Base-by-base conservation (phyloP, 2,329 filamentous ascomycete species). In the Aspergillus luchuensis region DNA sequence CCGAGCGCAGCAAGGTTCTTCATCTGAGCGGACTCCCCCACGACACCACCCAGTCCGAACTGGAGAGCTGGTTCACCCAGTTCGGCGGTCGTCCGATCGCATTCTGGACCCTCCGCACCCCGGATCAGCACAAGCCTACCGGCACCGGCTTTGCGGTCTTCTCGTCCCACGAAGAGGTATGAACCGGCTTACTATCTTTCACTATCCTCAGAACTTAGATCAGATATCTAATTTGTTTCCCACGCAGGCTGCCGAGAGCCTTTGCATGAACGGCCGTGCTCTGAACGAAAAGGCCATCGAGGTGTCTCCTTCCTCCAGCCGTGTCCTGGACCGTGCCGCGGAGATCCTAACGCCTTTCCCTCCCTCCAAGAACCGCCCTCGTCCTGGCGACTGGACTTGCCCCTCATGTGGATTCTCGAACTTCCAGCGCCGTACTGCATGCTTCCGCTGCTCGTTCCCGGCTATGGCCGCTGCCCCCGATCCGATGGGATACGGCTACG, bases 1-100 rank as follows among this genome's bases (percentile, higher is more conserved):
- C 92, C 2, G 95, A 99, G 81, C 88, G 95, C 63, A 97, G 93
- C 83, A 99, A 99, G 81, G 94, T 99, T 41, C 86, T 99, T 58
- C 95, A 99, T 79, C 94, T 99, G 89, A 97, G 93, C 71, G 95
- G 95, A 52, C 85, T 99, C 56, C 95, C 95, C 48, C 95, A 99
- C 76, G 95, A 99, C 72, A 99, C 95, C 38, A 99, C 95, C 1
- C 95, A 99, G 80, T 98, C 94, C 3, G 95, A 99, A 81, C 85
- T 99, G 23, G 95, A 99, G 81, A 97, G 93, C 80, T 99, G 95
- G 95, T 99, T 98, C 76, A 99, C 95, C 30, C 95, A 99, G 78
- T 99, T 97, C 74, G 95, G 95, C 66, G 95, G 95, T 53, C 91
- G 95, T 47, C 95, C 95, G 30, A 99, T 99, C 80, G 95, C 95